Conservation (phyloP, 2,329 filamentous ascomycete genomes). For the Xylariaceae sp. region DNA sequence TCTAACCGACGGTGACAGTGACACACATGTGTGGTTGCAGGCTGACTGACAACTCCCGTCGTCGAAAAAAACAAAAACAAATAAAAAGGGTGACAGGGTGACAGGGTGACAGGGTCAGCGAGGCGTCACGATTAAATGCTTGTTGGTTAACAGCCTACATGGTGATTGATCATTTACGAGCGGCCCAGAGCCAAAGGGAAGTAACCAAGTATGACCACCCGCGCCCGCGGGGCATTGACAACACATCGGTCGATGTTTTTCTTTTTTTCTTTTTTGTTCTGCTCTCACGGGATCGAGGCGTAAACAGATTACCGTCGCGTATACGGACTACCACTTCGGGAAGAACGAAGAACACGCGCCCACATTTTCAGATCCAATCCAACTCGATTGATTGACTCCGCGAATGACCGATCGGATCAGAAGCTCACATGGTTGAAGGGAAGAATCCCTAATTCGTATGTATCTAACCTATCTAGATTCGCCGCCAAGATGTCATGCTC, state of each 20-base stretch:
- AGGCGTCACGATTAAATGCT: too few relatives aligned
- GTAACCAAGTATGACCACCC: too few relatives aligned
- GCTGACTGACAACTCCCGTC: not conserved
- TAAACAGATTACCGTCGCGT: not conserved
- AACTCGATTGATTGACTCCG: too few relatives aligned
- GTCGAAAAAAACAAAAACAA: too few relatives aligned
- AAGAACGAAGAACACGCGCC: too few relatives aligned
- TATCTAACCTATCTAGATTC: not conserved
- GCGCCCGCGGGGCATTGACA: not conserved
- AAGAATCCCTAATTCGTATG: not conserved
- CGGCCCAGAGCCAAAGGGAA: too few relatives aligned
- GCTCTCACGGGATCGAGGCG: not conserved
- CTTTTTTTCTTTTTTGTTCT: not conserved
- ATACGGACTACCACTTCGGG: too few relatives aligned
- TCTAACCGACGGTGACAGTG: not conserved
- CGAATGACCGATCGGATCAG: too few relatives aligned
- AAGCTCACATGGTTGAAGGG: not conserved
- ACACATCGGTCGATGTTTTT: not conserved
- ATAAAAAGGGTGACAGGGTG: not conserved
- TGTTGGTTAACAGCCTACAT: not conserved
- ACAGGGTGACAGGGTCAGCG: not conserved
- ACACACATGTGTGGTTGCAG: not conserved
- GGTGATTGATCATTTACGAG: not conserved
- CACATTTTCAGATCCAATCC: too few relatives aligned
- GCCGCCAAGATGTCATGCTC: not conserved